These are phyloP conservation scores for Cercospora sojina DNA, from an alignment of 2,329 filamentous ascomycete species.

Conservation along the genomic window DNA sequence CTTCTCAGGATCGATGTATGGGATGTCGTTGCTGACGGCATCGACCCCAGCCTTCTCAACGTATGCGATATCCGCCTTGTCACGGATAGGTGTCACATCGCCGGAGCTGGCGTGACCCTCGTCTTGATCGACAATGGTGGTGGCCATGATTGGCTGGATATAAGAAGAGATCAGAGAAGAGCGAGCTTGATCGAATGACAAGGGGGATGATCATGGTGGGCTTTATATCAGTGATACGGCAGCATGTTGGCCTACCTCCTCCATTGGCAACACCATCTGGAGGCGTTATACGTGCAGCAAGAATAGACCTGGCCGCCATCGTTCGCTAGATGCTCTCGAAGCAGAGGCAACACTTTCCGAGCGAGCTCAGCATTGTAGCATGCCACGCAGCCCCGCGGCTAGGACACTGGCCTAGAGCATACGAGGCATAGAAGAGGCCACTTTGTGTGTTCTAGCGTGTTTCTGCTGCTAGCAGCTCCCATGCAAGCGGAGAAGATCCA, in stretches of 20 bases:
- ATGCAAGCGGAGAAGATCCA: not conserved
- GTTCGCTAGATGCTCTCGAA: not conserved
- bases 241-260: not conserved
- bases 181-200: not conserved
- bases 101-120: slow-evolving; percentile 9
- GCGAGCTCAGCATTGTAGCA: not conserved
- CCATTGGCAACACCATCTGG: not conserved
- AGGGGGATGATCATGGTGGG: not conserved
- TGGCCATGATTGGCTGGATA: not conserved
- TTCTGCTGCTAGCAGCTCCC: not conserved
- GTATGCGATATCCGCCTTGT: slow-evolving; percentile 2
- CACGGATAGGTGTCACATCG: slow-evolving; percentile 4
- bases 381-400: not conserved
- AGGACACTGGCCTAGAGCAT: not conserved
- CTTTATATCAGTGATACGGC: not conserved
- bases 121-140: not conserved
- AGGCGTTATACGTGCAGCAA: not conserved
- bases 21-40: not conserved
- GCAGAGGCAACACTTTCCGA: not conserved
- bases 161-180: not conserved
- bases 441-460: not conserved
- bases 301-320: not conserved
- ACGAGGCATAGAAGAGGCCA: not conserved
- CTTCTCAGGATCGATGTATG: slow-evolving; percentile 39
- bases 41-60: slow-evolving; percentile 4